A percentile compares a stretch with the other conserved stretches of the same genome.
These are phyloP conservation scores for Aureobasidium pullulans DNA, from an alignment of 2,329 filamentous ascomycete species.

Conservation along the genomic window DNA sequence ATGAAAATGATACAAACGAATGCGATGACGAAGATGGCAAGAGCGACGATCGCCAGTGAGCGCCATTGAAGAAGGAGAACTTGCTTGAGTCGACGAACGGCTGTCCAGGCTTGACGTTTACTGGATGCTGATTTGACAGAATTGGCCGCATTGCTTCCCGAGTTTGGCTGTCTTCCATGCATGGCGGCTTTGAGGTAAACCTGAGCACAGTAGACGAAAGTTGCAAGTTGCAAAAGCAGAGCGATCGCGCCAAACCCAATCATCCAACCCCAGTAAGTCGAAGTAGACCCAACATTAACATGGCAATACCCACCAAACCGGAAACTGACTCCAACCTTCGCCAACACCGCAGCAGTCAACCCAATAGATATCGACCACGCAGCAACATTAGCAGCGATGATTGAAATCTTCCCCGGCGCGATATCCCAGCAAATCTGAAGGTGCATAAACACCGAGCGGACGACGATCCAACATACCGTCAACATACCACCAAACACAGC, in stretches of 20 bases:
- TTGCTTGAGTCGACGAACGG: slow-evolving; percentile 65
- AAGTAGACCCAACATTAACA: slow-evolving; percentile 55
- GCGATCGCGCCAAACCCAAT: slow-evolving; percentile 27
- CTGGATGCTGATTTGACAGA: slow-evolving; percentile 19
- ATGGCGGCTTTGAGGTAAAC: slow-evolving; percentile 25
- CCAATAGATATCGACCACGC: slow-evolving; percentile 26
- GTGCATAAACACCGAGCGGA: slow-evolving; percentile 33
- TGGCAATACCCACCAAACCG: slow-evolving; percentile 82
- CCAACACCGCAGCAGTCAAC: slow-evolving; percentile 37
- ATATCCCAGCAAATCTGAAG: slow-evolving; percentile 32
- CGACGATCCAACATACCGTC: slow-evolving; percentile 72
- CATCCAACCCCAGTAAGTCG: slow-evolving; percentile 34
- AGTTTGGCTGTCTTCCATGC: slow-evolving; percentile 13
- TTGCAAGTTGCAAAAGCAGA: slow-evolving; percentile 28
- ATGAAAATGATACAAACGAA: slow-evolving; percentile 23
- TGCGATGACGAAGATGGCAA: slow-evolving; percentile 51
- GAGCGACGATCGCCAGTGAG: slow-evolving; percentile 68
- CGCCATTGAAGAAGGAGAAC: slow-evolving; percentile 80
- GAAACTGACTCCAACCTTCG: slow-evolving; percentile 31
- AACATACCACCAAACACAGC: slow-evolving; percentile 72
- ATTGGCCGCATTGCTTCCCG: slow-evolving; percentile 14
- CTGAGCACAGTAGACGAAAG: slow-evolving; percentile 30
- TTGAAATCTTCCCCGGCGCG: slow-evolving; percentile 25
- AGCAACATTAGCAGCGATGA: slow-evolving; percentile 25
- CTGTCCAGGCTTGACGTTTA: slow-evolving; percentile 46